phyloP scores from a whole-genome alignment of 2,329 filamentous ascomycete genomes.

The Paraconiothyrium brasiliense region DNA sequence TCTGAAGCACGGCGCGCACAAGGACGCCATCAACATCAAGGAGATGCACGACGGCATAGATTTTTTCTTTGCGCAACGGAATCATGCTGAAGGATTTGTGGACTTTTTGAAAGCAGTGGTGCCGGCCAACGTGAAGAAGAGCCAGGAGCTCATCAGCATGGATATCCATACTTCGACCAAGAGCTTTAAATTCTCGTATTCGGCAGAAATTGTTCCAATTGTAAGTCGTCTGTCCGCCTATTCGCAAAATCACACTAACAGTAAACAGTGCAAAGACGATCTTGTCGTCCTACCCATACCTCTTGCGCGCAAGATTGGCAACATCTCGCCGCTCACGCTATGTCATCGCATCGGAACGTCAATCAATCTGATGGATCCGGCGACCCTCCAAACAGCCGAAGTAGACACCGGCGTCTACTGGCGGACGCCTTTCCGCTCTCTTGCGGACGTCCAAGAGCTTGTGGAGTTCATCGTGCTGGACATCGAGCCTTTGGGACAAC shows the following conservation, averaged over 20 bases:
- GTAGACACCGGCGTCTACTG: constrained; percentile 86
- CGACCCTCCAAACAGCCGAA: constrained; percentile 90
- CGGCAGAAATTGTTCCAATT: constrained; percentile 87
- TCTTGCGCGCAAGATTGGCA: constrained; percentile 85
- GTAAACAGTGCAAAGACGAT: constrained; percentile 82
- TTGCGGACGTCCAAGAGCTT: constrained; percentile 85
- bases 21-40: constrained; percentile 97
- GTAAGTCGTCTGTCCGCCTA: constrained; percentile 17
- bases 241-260: constrained; percentile 15
- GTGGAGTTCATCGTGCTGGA: constrained; percentile 96
- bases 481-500: constrained; percentile 79
- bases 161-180: constrained; percentile 90
- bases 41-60: constrained; percentile 96
- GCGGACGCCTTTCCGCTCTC: constrained; percentile 83
- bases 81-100: constrained; percentile 90
- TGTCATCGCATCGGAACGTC: constrained; percentile 90
- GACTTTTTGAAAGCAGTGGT: constrained; percentile 87
- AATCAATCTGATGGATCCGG: constrained; percentile 88
- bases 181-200: constrained; percentile 95
- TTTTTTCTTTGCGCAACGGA: constrained; percentile 90
- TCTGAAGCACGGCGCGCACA: constrained; percentile 82
- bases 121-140: constrained; percentile 81
- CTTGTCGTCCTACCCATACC: constrained; percentile 92
- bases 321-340: constrained; percentile 85
- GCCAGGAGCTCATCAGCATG: constrained; percentile 92